Conservation (phyloP, 495 filamentous ascomycete genomes). For the Penicillium salamii region DNA sequence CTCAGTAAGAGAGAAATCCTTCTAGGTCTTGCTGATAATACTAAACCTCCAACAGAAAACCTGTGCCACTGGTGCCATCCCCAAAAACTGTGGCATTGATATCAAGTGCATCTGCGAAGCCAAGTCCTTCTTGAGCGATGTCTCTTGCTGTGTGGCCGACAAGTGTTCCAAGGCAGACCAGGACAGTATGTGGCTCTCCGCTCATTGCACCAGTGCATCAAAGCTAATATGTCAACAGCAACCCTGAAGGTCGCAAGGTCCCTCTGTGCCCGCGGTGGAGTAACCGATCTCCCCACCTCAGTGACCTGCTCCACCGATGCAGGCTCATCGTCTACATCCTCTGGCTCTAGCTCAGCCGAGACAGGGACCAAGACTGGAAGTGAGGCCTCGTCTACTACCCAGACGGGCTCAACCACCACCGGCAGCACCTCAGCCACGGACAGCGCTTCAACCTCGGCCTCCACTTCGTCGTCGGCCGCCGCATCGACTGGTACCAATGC, state of each 20-base stretch:
- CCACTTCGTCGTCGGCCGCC: constrained; percentile 11
- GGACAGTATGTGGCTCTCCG: constrained; percentile 39
- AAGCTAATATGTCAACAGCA: constrained; percentile 24
- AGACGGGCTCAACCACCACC: constrained; percentile 11
- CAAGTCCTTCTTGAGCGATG: constrained; percentile 53
- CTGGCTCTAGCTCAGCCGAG: constrained; percentile 16
- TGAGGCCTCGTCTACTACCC: constrained; percentile 10
- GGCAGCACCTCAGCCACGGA: constrained; percentile 10
- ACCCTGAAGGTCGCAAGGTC: constrained; percentile 47
- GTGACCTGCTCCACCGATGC: constrained; percentile 32
- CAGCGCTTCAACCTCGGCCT: constrained; percentile 6
- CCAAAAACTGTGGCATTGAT: constrained; percentile 54
- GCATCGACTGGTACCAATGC: constrained; percentile 31
- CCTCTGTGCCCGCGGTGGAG: constrained; percentile 46
- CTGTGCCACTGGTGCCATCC: constrained; percentile 51
- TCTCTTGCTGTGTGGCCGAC: constrained; percentile 64
- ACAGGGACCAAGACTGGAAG: constrained; percentile 18
- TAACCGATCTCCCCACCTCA: constrained; percentile 37
- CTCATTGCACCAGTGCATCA: not conserved
- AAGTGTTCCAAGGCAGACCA: constrained; percentile 56
- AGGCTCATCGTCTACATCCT: constrained; percentile 14
- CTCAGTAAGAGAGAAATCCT: constrained; percentile 28
- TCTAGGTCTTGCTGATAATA: not conserved
- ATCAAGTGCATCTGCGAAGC: constrained; percentile 67
- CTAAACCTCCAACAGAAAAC: constrained; percentile 38